Conservation (phyloP, 2,329 filamentous ascomycete genomes). For the Nigrospora oryzae region DNA sequence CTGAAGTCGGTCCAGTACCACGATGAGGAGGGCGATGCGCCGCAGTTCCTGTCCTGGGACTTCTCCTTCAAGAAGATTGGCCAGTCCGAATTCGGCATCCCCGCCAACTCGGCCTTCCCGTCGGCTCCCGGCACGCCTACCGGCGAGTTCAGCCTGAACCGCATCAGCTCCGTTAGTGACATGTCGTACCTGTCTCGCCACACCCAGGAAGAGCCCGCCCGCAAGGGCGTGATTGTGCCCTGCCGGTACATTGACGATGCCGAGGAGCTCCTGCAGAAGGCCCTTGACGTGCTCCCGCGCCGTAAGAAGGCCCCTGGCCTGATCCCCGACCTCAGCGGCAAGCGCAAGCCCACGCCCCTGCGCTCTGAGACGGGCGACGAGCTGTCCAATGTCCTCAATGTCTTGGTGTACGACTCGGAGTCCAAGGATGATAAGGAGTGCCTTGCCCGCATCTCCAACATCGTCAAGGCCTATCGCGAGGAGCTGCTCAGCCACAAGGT, state of each 20-base stretch:
- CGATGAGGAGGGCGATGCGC: constrained; percentile 57
- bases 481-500: constrained; percentile 76
- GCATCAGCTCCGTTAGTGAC: constrained; percentile 91
- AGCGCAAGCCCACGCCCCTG: constrained; percentile 50
- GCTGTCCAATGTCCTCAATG: constrained; percentile 83
- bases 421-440: constrained; percentile 74
- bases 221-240: constrained; percentile 91
- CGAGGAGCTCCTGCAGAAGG: constrained; percentile 77
- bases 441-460: constrained; percentile 61
- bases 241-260: constrained; percentile 91
- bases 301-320: constrained; percentile 54
- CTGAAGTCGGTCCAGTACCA: constrained; percentile 86
- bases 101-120: constrained; percentile 69
- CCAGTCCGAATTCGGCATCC: constrained; percentile 80
- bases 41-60: constrained; percentile 87
- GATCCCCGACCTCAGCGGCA: constrained; percentile 65
- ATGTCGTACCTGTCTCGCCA: constrained; percentile 80
- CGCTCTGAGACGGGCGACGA: constrained; percentile 61
- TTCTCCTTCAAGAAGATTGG: constrained; percentile 92
- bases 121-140: constrained; percentile 75
- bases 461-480: constrained; percentile 74
- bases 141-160: constrained; percentile 56
- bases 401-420: constrained; percentile 85
- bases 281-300: constrained; percentile 73
- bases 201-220: constrained; percentile 65